Evolutionary conservation across 2,329 filamentous ascomycete species (phyloP).

Genomic region (Aspergillus sp.): DNA sequence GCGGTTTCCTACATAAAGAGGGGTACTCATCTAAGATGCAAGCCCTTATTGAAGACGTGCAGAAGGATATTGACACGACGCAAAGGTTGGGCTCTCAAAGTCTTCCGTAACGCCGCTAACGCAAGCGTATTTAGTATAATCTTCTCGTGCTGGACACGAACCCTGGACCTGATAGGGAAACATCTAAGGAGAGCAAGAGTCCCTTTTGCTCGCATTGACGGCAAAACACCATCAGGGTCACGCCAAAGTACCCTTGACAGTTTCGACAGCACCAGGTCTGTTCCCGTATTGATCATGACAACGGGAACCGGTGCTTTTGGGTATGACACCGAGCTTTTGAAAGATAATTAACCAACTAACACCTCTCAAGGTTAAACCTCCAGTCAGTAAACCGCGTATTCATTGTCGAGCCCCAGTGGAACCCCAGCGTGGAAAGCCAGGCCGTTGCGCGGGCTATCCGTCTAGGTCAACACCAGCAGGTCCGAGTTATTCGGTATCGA

Average conservation of each 20-base stretch:
- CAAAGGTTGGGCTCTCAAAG: conserved; percentile 25
- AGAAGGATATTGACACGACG: conserved; percentile 22
- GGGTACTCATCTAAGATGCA: conserved; percentile 10
- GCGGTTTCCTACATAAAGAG: neutral
- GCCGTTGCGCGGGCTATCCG: conserved; percentile 52
- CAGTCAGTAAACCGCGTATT: conserved; percentile 50
- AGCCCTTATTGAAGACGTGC: conserved; percentile 31
- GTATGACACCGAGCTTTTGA: neutral
- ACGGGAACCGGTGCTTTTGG: conserved; percentile 11
- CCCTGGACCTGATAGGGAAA: conserved; percentile 38
- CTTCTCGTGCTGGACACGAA: conserved; percentile 50
- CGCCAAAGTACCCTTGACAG: conserved; percentile 6
- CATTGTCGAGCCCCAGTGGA: conserved; percentile 57
- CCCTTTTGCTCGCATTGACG: conserved; percentile 1
- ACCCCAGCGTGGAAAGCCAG: conserved; percentile 54
- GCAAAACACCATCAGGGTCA: neutral
- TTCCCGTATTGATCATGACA: conserved; percentile 7
- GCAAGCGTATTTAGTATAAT: conserved; percentile 37
- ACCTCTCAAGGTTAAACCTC: conserved; percentile 45
- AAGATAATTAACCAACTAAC: neutral
- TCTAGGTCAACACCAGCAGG: conserved; percentile 46
- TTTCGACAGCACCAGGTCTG: neutral
- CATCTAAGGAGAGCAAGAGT: neutral
- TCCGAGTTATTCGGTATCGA: conserved; percentile 49
- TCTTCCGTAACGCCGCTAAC: neutral